These are phyloP conservation scores for Suillus brevipes DNA, from an alignment of 768 basidiomycete species.

Conservation along the genomic window DNA sequence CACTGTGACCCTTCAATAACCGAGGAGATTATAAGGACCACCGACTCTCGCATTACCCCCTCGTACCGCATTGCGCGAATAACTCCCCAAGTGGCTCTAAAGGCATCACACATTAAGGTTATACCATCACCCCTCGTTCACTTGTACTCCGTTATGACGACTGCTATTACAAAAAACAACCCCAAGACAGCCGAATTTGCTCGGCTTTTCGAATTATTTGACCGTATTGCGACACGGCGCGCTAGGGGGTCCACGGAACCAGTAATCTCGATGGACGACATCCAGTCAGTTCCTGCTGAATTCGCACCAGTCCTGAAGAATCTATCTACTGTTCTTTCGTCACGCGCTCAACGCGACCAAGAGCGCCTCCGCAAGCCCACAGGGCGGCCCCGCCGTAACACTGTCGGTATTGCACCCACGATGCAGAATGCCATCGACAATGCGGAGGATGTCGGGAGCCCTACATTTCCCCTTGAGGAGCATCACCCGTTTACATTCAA, in stretches of 20 bases:
- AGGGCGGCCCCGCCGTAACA: conserved; percentile 25
- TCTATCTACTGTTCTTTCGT: conserved; percentile 35
- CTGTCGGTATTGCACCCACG: conserved; percentile 18
- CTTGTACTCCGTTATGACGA: conserved; percentile 19
- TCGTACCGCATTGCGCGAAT: conserved; percentile 8
- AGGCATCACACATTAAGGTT: neutral
- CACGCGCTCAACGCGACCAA: conserved; percentile 33
- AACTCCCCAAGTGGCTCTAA: neutral
- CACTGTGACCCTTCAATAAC: neutral
- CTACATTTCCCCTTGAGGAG: conserved; percentile 42
- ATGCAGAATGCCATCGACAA: conserved; percentile 21
- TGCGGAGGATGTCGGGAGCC: conserved; percentile 28
- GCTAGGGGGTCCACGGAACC: conserved; percentile 25
- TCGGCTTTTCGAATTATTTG: conserved; percentile 53
- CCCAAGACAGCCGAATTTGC: conserved; percentile 53
- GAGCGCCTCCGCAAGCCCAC: conserved; percentile 10
- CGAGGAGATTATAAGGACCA: conserved; percentile 19
- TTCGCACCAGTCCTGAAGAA: conserved; percentile 38
- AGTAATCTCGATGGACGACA: conserved; percentile 32
- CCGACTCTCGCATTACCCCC: neutral
- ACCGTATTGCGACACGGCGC: conserved; percentile 49
- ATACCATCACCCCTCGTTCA: conserved; percentile 4
- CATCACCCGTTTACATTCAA: conserved; percentile 64
- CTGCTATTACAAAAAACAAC: conserved; percentile 26
- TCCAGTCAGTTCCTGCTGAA: conserved; percentile 29